phyloP scores from a whole-genome alignment of 257 asterid species.

The Solanum okadae region DNA sequence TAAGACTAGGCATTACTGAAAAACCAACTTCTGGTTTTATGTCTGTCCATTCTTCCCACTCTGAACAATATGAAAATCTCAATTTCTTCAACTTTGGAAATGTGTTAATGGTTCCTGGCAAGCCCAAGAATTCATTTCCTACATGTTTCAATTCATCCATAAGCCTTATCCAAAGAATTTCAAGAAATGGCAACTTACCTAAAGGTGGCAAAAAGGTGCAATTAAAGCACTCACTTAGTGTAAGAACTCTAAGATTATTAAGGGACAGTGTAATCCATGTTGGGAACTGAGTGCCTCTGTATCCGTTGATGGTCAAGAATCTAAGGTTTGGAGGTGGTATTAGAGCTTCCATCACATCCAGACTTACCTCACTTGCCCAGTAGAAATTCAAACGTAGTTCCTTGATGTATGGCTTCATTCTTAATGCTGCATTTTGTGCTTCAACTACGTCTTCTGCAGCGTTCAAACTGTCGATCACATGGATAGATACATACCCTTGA shows the following conservation, averaged over 20 bases:
- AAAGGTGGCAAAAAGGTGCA: constrained; percentile 7
- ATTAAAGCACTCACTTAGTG: neutral
- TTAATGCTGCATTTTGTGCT: constrained; percentile 9
- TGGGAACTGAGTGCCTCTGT: constrained; percentile 1
- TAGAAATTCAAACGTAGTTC: neutral
- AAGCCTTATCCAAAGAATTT: neutral
- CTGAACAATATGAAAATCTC: neutral
- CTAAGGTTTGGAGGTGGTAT: constrained; percentile 3
- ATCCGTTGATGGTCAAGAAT: neutral
- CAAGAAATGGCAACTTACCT: constrained; percentile 14
- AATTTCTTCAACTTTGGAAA: constrained; percentile 17
- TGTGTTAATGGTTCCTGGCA: neutral
- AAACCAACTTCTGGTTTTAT: neutral
- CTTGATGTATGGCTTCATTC: neutral
- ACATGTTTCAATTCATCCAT: constrained; percentile 2
- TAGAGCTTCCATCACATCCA: constrained; percentile 6
- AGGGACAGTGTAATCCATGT: constrained; percentile 11
- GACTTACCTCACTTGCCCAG: neutral
- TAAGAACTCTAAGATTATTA: constrained; percentile 1
- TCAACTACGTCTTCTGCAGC: neutral
- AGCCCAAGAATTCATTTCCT: constrained; percentile 16
- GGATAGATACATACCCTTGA: neutral
- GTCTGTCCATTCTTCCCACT: constrained; percentile 24
- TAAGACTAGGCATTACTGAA: constrained; percentile 4
- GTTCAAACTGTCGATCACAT: neutral